Evolutionary conservation across 129 eudicot species (phyloP).

Genomic region (Cynara cardunculus): DNA sequence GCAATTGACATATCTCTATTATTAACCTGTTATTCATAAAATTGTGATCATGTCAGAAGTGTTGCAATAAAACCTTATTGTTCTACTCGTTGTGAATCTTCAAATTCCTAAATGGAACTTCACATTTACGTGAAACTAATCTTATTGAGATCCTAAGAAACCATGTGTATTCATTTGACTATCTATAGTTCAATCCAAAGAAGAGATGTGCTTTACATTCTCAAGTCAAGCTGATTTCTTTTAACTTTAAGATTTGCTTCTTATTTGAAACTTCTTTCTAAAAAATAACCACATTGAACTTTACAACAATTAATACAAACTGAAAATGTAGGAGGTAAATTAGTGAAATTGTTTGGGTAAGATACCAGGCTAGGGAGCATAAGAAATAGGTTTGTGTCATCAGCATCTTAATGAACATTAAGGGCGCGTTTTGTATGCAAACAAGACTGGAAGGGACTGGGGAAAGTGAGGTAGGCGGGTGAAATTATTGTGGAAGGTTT

Average conservation of each 20-base stretch:
- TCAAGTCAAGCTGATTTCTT: background rate
- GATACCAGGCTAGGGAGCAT: too few species aligned
- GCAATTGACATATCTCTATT: conserved; percentile 95
- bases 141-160: background rate
- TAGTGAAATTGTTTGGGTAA: background rate
- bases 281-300: background rate
- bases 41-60: background rate
- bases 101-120: background rate
- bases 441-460: too few species aligned
- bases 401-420: too few species aligned
- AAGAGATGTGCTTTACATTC: too few species aligned
- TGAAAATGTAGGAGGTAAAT: background rate
- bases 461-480: too few species aligned
- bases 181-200: too few species aligned
- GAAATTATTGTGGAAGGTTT: too few species aligned
- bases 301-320: background rate
- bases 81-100: background rate
- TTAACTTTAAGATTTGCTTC: background rate
- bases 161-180: background rate
- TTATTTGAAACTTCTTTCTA: background rate
- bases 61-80: background rate
- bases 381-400: too few species aligned
- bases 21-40: conserved; percentile 59
- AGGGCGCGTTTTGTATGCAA: too few species aligned
- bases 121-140: background rate